Evolutionary conservation across 495 filamentous ascomycete genomes (phyloP), one percentile per base, ranked within the genome.

Genomic region (Pyrenopolyporus hunteri): DNA sequence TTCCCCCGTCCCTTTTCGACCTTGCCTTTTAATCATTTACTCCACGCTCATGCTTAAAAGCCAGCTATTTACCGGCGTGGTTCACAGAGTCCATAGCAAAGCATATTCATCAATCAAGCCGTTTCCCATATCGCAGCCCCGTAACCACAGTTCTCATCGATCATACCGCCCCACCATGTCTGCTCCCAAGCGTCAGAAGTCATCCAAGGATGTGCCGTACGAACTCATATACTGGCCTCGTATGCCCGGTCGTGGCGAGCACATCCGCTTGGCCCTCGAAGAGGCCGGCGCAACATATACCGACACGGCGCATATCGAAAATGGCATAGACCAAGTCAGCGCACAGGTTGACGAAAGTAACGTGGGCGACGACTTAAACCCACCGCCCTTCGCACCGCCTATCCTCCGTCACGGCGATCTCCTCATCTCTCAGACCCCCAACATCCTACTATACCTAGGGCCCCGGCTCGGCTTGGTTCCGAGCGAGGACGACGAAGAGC

Each of bases 241-340:
- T 29, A 70, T 86, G 40, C 87, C 87, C 47, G 87, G 87, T 45
- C 83, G 87, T 57, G 86, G 83, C 37, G 87, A 90, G 63, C 78
- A 77, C 66, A 74, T 89, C 70, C 85, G 87, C 17, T 82, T 90
- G 31, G 79, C 73, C 14, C 77, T 90, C 66, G 87, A 89, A 76
- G 86, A 81, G 28, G 77, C 81, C 19, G 74, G 77, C 14, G 81
- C 79, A 14, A 69, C 79, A 32, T 90, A 89, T 74, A 83, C 69
- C 31, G 87, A 90, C 74, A 75, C 79, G 13, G 76, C 78, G 33
- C 74, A 80, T 16, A 63, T 54, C 5, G 63, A 77, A 14, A 70
- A 65, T n/a, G 74, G 74, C 14, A 59, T 73, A 1, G 53, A 73
- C 3, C 63, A 76, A 40, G 76, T 82, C 4, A 57, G 71, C 4